Base-by-base conservation (phyloP, 78 protist species). In the Dictyostelium intermedium region DNA sequence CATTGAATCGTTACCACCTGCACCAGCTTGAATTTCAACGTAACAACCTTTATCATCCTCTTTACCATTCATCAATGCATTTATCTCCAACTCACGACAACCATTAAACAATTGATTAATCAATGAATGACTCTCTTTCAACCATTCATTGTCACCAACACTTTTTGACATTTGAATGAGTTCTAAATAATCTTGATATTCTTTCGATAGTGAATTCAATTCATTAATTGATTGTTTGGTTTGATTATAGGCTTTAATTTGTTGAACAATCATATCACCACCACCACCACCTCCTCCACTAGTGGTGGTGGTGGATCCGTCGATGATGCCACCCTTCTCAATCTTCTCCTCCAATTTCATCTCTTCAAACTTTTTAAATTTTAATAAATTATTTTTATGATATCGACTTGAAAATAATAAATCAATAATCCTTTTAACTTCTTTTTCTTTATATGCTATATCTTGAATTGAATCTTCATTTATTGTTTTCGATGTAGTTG, bases 21-120 rank as follows among this genome's bases (percentile, higher is more conserved):
- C 91, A 56, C 96, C 96, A 34, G 96, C 91, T 32, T 83, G 96
- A 16, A 92, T 76, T 13, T 92, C 96, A 3, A 92, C 4, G 27
- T 25, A 83, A 30, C 85, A 69, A 20, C 60, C 34, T 7, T 77
- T 41, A 32, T 50, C 5, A 53, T 92, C 96, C 1, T 50, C 73
- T 32, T 82, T 79, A 23, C 60, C 79, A 43, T 32, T 77, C 92
- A 76, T 87, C 2, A 78, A 18, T 37, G 69, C 81, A 9, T 53
- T 37, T 30, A 78, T 37, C 18, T 78, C 85, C 4, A 87, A 30
- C 4, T 70, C 82, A n/a, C 8, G 11, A n/a, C 69, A 78, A 14
- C 41, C 74, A 6, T 23, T 2, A 56, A 39, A 56, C 13, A 87
- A 27, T 13, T 20, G 20, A 39, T 61, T 10, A 11, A 61, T 14